Evolutionary conservation across 495 filamentous ascomycete species (phyloP), one percentile per base, ranked within the genome.

Genomic region (Pseudotulostoma volvatum): DNA sequence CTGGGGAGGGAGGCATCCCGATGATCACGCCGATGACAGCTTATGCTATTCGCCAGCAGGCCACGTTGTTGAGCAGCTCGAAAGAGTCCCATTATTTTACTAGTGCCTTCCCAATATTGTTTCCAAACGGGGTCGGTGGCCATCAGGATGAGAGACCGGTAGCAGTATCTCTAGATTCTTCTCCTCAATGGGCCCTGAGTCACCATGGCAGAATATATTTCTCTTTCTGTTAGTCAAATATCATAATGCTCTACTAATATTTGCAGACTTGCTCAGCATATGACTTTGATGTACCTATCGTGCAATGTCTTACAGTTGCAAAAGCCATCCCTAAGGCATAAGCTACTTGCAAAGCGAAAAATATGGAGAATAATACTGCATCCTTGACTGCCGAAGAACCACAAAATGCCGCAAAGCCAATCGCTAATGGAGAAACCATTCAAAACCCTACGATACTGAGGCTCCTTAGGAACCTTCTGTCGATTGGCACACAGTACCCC

Each of bases 121-220:
- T 50, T 18, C 47, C 47, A 13, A 3, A n/a, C 9, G 47, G 47
- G 3, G 19, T 47, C 25, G 39, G 47, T 5, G 47, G 47, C 18
- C 44, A 50, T 39, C 38, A 46, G 5, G 44, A 50, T 13, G 23
- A 28, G 11, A 41, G 44, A 14, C 1, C 7, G 30, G 11, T 42
- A 3, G 15, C 38, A 18, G 36, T 50, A 2, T 46, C 44, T 8
- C 16, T 44, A 5, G 18, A 3, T 9, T 5, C 41, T 18, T 40
- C 43, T 18, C 18, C 33, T 1, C 16, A 46, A 2, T 50, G 38
- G 44, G 38, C 44, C 13, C 31, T 50, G 14, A 3, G 28, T 23
- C 41, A 47, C 33, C 44, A 47, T 13, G 46, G 44, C 18, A 25
- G 44, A 34, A 45, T 43, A 43, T 43, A 15, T 11, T n/a, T 36